Percentiles rank a stretch among this genome's conserved stretches.
Conservation (phyloP, 331 rosid species). For the Malus hybrid region DNA sequence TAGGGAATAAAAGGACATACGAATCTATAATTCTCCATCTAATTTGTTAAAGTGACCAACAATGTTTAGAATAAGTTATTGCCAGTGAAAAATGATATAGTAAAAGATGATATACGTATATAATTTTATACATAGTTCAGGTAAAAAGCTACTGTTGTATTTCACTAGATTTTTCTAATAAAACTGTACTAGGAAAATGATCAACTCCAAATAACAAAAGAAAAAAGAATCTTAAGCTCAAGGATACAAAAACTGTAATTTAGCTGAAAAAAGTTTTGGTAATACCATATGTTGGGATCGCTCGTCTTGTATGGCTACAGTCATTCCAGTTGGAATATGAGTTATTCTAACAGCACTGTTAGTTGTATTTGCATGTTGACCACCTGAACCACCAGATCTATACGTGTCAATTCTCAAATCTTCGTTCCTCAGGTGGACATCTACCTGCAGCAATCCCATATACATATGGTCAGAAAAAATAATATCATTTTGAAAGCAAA, state of each 20-base stretch:
- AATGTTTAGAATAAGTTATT: not conserved
- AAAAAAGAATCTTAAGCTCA: not conserved
- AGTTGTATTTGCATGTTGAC: constrained; percentile 94
- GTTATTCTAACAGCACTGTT: constrained; percentile 88
- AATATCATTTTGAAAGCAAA: too few relatives aligned
- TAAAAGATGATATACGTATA: not conserved
- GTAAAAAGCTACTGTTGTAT: not conserved
- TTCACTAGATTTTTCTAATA: not conserved
- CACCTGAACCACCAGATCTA: constrained; percentile 92
- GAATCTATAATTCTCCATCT: not conserved
- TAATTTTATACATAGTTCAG: not conserved
- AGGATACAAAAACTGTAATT: not conserved
- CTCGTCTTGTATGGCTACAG: constrained; percentile 83
- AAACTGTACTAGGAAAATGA: not conserved
- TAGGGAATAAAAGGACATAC: not conserved
- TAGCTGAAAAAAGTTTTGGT: not conserved
- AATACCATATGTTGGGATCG: constrained; percentile 85
- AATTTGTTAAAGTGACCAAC: not conserved
- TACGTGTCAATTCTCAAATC: constrained; percentile 73
- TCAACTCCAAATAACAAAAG: not conserved
- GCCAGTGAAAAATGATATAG: not conserved
- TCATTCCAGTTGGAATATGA: constrained; percentile 77
- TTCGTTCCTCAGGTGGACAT: constrained; percentile 83
- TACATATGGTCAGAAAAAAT: not conserved
- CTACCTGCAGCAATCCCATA: constrained; percentile 49